A percentile compares a stretch with the other conserved stretches of the same genome.
Conservation (phyloP, 768 basidiomycete species). For the Pleurotus salmoneostramineus region DNA sequence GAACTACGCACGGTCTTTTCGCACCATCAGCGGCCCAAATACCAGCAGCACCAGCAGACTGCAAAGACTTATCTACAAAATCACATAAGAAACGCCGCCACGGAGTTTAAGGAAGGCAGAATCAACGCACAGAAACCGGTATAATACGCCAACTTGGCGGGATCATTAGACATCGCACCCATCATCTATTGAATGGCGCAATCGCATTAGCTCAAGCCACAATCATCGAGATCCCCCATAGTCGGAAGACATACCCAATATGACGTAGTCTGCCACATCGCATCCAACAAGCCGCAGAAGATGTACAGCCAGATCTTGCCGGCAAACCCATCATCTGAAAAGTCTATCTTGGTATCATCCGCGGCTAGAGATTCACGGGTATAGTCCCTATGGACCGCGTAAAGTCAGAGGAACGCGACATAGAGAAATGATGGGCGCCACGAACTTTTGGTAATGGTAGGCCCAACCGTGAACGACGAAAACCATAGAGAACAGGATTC, state of each 20-base stretch:
- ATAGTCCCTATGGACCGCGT: neutral
- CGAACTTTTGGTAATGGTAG: conserved; percentile 70
- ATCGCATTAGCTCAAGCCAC: neutral
- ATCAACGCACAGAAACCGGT: conserved; percentile 71
- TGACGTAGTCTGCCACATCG: conserved; percentile 82
- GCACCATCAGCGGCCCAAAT: conserved; percentile 69
- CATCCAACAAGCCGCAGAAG: conserved; percentile 70
- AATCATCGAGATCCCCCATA: neutral
- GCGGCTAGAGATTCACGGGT: conserved; percentile 37
- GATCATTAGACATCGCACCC: conserved; percentile 83
- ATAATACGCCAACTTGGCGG: conserved; percentile 74
- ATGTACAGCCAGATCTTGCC: conserved; percentile 61
- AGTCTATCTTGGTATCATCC: conserved; percentile 48
- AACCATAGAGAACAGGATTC: conserved; percentile 55
- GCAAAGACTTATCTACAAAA: conserved; percentile 60
- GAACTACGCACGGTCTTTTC: conserved; percentile 47
- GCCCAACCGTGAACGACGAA: conserved; percentile 74
- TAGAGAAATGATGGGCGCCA: neutral
- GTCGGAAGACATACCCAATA: conserved; percentile 47
- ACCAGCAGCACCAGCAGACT: conserved; percentile 73
- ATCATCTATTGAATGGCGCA: conserved; percentile 31
- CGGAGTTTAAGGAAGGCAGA: neutral
- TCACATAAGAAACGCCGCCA: neutral
- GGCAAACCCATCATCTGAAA: conserved; percentile 49
- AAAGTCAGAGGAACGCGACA: neutral